These are phyloP conservation scores for Austroboletus olivaceoglutinosus DNA, from an alignment of 1,284 basidiomycete genomes.

Conservation along the genomic window DNA sequence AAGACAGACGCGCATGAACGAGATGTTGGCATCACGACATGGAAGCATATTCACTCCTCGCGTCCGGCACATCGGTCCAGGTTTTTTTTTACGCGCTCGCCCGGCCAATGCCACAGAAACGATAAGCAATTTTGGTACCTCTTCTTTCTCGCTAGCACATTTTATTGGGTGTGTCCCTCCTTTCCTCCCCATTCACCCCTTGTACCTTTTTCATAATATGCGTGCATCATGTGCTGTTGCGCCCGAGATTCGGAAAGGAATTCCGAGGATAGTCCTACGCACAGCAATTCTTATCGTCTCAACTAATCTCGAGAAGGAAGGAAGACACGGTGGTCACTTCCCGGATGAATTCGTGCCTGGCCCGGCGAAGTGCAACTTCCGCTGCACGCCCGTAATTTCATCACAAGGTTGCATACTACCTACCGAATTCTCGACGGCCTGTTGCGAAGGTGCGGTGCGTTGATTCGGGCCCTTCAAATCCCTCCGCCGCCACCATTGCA, in stretches of 20 bases:
- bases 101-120: background rate
- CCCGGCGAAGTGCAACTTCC: background rate
- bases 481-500: background rate
- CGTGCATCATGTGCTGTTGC: background rate
- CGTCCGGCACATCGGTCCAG: background rate
- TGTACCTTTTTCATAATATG: background rate
- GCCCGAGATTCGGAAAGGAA: conserved; percentile 5
- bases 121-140: background rate
- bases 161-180: background rate
- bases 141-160: background rate
- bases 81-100: background rate
- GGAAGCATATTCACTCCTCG: background rate
- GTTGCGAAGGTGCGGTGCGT: background rate
- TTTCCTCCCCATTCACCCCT: background rate
- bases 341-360: conserved; percentile 1
- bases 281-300: background rate
- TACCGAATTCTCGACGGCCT: background rate
- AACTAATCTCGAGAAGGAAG: background rate
- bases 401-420: background rate
- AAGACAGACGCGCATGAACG: background rate
- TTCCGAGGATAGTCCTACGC: background rate
- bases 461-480: background rate
- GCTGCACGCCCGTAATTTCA: background rate
- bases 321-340: background rate
- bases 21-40: background rate